Evolutionary conservation across 495 filamentous ascomycete species (phyloP), one percentile per base, ranked within the genome.

Genomic region (Amniculicola lignicola): DNA sequence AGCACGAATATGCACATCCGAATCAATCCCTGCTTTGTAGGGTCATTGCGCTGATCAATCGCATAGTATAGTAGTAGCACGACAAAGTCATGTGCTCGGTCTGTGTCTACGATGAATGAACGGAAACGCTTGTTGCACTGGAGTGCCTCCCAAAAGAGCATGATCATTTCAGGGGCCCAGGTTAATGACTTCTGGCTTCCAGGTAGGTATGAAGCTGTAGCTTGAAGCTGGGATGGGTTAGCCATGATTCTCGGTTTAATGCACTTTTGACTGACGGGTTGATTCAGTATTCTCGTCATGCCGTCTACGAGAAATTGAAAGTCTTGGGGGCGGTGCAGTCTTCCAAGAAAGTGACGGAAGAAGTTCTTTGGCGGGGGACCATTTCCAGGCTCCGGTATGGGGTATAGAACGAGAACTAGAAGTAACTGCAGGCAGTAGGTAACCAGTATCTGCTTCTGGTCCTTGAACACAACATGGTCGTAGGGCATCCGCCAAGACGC

Each of bases 71-170:
- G 73, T 46, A 94, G 84, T 22, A 96, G 77, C 36, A 96, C 83
- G 37, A 96, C 76, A 65, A 96, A 97, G 67, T 99, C 93, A 65
- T 95, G 88, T 0, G 89, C 87, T 33, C 91, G 78, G 61, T 95
- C 90, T 0, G 93, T 96, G 60, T 97, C 93, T 57, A 96, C 90
- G 66, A 99, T 92, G 71, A 95, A 99, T 1, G 90, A 92, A 42
- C 94, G 78, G 72, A 99, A 97, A 42, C 94, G 81, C 73, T 95
- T 97, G 71, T 99, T 99, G 77, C 92, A 96, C 69, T 99, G 93
- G 23, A 95, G 79, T 6, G 88, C 81, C 72, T 99, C 93, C 93
- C 93, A 99, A 69, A 96, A 99, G 2, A 99, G 80, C 78, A 97
- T 90, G 31, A 97, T 82, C 76, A 95, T 96, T 70, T 99, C 93